A percentile compares a stretch with the other conserved stretches of the same genome.
Evolutionary conservation across 2,329 filamentous ascomycete genomes (phyloP).

Genomic region (Dichotomopilus funicola): DNA sequence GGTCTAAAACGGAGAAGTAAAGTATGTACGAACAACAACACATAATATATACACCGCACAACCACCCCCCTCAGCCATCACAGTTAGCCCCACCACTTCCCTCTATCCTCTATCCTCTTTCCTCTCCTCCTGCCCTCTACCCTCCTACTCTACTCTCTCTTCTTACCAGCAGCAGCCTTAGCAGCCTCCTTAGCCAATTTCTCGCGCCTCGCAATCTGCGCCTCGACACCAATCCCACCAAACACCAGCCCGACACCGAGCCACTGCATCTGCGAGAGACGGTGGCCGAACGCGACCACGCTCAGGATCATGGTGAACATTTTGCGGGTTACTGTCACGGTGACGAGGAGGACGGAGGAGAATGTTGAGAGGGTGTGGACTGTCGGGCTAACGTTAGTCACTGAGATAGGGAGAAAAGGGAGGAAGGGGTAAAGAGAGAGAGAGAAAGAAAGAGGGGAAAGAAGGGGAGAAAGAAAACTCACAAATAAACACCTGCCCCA

Average conservation of each 20-base stretch:
- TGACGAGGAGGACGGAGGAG: slow-evolving; percentile 85
- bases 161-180: slow-evolving; percentile 37
- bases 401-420: not conserved
- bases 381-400: too few species aligned
- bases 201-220: slow-evolving; percentile 69
- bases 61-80: not conserved
- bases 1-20: too few species aligned
- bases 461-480: slow-evolving; percentile 27
- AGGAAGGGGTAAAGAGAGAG: not conserved
- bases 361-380: slow-evolving; percentile 91
- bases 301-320: slow-evolving; percentile 99
- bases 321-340: slow-evolving; percentile 94
- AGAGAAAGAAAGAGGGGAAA: not conserved
- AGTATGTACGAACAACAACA: too few species aligned
- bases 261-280: slow-evolving; percentile 84
- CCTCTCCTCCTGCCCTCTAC: too few species aligned
- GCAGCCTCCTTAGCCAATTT: slow-evolving; percentile 73
- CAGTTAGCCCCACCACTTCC: not conserved
- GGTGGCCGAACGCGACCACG: slow-evolving; percentile 90
- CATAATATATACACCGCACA: not conserved
- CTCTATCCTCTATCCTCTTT: too few species aligned
- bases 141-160: slow-evolving; percentile 25
- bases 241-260: slow-evolving; percentile 88
- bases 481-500: slow-evolving; percentile 96
- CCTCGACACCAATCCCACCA: slow-evolving; percentile 89